phyloP scores from a whole-genome alignment of 225 moss, liverwort and hornwort genomes.

The Polytrichum formosum region DNA sequence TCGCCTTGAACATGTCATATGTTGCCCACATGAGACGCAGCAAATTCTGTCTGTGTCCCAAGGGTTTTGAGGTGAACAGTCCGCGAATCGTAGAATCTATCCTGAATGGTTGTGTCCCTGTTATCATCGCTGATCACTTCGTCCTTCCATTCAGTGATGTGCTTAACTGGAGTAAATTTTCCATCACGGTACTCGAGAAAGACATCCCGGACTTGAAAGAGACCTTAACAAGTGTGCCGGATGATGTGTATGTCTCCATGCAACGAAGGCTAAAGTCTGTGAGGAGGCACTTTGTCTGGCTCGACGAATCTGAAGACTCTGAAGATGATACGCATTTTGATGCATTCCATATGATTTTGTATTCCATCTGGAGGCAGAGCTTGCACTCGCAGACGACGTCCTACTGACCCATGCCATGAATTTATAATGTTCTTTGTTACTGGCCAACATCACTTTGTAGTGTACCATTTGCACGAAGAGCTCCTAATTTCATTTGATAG shows the following conservation, averaged over 20 bases:
- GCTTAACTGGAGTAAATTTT: slow-evolving; percentile 58
- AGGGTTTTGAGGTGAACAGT: slow-evolving; percentile 63
- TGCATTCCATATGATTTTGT: slow-evolving; percentile 57
- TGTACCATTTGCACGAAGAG: too few relatives aligned
- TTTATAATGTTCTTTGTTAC: too few relatives aligned
- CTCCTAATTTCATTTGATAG: too few relatives aligned
- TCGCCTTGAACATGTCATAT: slow-evolving; percentile 43
- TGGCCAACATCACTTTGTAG: too few relatives aligned
- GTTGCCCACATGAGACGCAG: slow-evolving; percentile 53
- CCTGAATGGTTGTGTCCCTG: slow-evolving; percentile 60
- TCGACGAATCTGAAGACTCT: slow-evolving; percentile 28
- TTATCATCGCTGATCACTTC: slow-evolving; percentile 54
- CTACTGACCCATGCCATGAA: too few relatives aligned
- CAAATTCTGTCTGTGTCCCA: slow-evolving; percentile 61
- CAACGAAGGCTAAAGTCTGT: slow-evolving; percentile 44
- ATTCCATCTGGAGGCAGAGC: slow-evolving; percentile 57
- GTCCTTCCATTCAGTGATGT: slow-evolving; percentile 55
- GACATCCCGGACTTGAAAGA: slow-evolving; percentile 50
- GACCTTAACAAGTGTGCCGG: slow-evolving; percentile 45
- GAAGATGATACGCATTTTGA: slow-evolving; percentile 34
- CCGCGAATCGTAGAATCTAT: slow-evolving; percentile 62
- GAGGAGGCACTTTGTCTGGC: slow-evolving; percentile 52
- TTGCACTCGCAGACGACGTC: too few relatives aligned
- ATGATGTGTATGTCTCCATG: slow-evolving; percentile 42
- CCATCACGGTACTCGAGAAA: slow-evolving; percentile 45